phyloP scores from a whole-genome alignment of 2,329 filamentous ascomycete species.

The Aschersonia sp. region DNA sequence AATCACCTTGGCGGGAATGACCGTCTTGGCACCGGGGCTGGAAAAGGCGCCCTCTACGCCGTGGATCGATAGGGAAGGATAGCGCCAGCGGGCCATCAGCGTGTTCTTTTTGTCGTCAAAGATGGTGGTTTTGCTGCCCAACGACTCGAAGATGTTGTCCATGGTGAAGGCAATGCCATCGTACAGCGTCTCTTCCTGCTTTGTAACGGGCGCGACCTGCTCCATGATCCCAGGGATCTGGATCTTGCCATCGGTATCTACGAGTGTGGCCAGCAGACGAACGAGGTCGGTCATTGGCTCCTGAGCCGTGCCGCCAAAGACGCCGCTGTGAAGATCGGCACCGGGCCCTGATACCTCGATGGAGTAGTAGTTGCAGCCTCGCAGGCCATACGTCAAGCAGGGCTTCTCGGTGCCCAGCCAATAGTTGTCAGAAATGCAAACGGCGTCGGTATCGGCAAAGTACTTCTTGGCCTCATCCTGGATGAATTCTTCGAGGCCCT shows the following conservation, averaged over 20 bases:
- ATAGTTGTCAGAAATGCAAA: slow-evolving; percentile 99
- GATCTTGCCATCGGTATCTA: slow-evolving; percentile 85
- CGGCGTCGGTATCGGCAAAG: slow-evolving; percentile 90
- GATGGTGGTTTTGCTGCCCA: slow-evolving; percentile 81
- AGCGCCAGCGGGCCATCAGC: slow-evolving; percentile 92
- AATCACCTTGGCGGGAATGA: slow-evolving; percentile 93
- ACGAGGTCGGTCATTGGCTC: slow-evolving; percentile 98
- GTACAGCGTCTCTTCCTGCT: slow-evolving; percentile 81
- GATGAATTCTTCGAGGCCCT: slow-evolving; percentile 92
- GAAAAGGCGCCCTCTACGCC: slow-evolving; percentile 93
- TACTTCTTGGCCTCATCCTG: slow-evolving; percentile 79
- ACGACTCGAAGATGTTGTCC: slow-evolving; percentile 83
- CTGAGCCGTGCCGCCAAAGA: slow-evolving; percentile 91
- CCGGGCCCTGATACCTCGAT: slow-evolving; percentile 82
- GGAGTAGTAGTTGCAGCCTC: slow-evolving; percentile 96
- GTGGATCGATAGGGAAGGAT: slow-evolving; percentile 86
- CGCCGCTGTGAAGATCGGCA: slow-evolving; percentile 89
- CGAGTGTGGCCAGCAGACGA: slow-evolving; percentile 66
- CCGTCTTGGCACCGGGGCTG: slow-evolving; percentile 87
- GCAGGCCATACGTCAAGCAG: slow-evolving; percentile 91
- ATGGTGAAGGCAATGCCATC: slow-evolving; percentile 86
- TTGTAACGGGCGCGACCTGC: slow-evolving; percentile 76
- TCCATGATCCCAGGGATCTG: slow-evolving; percentile 88
- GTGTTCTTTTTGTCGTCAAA: slow-evolving; percentile 80
- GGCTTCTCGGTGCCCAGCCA: slow-evolving; percentile 99